Evolutionary conservation across 805 yeast genomes (phyloP).

Genomic region (Tetrapisispora iriomotensis): DNA sequence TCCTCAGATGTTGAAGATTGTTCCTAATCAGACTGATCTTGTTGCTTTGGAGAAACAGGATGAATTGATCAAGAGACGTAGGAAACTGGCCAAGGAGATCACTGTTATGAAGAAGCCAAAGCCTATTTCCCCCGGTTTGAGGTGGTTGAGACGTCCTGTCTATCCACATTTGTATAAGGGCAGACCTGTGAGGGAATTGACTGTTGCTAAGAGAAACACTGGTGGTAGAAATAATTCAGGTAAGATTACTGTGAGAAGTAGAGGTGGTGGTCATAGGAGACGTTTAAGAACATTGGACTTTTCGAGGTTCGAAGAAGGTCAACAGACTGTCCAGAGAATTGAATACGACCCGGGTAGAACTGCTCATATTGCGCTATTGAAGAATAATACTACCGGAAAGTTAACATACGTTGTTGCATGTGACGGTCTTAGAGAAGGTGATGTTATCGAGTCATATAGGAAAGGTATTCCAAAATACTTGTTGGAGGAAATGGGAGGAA

Average conservation of each 20-base stretch:
- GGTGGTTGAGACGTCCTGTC: constrained; percentile 82
- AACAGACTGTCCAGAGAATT: constrained; percentile 71
- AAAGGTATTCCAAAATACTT: constrained; percentile 74
- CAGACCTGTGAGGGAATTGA: constrained; percentile 64
- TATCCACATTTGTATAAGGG: constrained; percentile 85
- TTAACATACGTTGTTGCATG: constrained; percentile 80
- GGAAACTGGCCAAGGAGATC: constrained; percentile 58
- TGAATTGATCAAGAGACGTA: constrained; percentile 56
- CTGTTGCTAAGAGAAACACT: constrained; percentile 57
- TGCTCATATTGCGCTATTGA: constrained; percentile 80
- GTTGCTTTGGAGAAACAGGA: constrained; percentile 79
- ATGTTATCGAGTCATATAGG: constrained; percentile 79
- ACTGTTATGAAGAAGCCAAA: constrained; percentile 66
- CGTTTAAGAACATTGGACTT: constrained; percentile 79
- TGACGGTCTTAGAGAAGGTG: constrained; percentile 90
- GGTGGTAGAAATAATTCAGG: constrained; percentile 91
- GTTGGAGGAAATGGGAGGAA: constrained; percentile 79
- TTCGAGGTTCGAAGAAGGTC: constrained; percentile 55
- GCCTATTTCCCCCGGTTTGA: constrained; percentile 76
- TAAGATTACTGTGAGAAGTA: constrained; percentile 80
- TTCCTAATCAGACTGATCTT: constrained; percentile 37
- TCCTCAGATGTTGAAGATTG: constrained; percentile 29
- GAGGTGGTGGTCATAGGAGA: constrained; percentile 95
- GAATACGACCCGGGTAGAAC: constrained; percentile 95
- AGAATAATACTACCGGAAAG: constrained; percentile 51